phyloP scores from a whole-genome alignment of 2,329 filamentous ascomycete species.

The Stagonosporopsis cucurbitacearum region DNA sequence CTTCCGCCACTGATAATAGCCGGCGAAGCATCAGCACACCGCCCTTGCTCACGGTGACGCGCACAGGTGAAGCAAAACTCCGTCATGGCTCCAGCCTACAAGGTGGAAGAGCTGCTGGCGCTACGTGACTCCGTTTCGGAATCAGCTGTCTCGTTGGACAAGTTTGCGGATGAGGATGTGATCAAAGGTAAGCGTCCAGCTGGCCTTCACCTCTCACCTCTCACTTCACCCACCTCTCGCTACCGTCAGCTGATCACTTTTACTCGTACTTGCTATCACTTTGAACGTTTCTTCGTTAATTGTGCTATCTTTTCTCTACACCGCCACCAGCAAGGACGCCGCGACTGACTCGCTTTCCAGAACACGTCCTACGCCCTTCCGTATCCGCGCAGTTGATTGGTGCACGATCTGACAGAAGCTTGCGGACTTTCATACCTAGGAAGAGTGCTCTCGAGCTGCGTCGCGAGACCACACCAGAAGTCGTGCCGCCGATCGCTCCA shows the following conservation, averaged over 20 bases:
- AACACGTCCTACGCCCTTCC: slow-evolving; percentile 52
- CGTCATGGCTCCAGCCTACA: slow-evolving; percentile 47
- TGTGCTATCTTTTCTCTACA: neutral
- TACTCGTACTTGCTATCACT: neutral
- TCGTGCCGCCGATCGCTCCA: slow-evolving; percentile 14
- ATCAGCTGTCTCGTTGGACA: slow-evolving; percentile 51
- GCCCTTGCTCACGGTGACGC: neutral
- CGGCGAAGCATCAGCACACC: neutral
- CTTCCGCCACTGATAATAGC: neutral
- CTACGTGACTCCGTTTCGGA: slow-evolving; percentile 51
- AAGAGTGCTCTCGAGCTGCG: slow-evolving; percentile 24
- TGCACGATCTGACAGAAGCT: slow-evolving; percentile 33
- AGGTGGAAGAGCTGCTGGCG: slow-evolving; percentile 51
- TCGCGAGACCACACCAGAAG: slow-evolving; percentile 11
- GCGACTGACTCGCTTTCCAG: slow-evolving; percentile 29
- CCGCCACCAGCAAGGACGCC: neutral
- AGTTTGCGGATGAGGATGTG: slow-evolving; percentile 50
- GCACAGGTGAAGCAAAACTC: slow-evolving; percentile 8
- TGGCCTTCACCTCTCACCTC: slow-evolving; percentile 25
- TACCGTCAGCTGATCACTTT: neutral
- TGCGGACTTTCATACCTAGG: slow-evolving; percentile 31
- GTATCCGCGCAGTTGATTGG: slow-evolving; percentile 44
- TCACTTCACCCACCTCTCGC: neutral
- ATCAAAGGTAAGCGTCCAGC: slow-evolving; percentile 48
- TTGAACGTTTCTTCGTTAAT: neutral